These are phyloP conservation scores for Xylariaceae sp. DNA, from an alignment of 2,329 filamentous ascomycete species.

Conservation along the genomic window DNA sequence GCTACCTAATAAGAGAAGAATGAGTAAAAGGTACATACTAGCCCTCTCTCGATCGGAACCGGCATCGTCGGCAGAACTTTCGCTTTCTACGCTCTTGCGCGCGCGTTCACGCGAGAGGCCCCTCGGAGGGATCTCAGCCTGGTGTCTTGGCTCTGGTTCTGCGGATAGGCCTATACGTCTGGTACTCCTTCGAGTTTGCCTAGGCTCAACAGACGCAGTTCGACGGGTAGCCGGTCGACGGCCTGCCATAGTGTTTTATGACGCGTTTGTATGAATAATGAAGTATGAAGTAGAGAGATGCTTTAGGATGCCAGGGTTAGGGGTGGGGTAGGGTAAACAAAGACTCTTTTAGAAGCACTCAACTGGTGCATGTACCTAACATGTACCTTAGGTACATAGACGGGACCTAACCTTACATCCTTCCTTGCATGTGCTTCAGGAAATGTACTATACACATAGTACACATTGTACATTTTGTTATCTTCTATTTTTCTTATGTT, in stretches of 20 bases:
- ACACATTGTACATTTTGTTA: too few relatives aligned
- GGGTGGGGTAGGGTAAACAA: neutral
- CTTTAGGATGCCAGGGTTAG: too few relatives aligned
- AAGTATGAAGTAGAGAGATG: too few relatives aligned
- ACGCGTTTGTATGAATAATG: neutral
- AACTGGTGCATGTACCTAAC: too few relatives aligned
- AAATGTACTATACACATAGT: too few relatives aligned
- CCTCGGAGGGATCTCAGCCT: constrained; percentile 20
- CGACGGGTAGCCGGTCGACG: constrained; percentile 23
- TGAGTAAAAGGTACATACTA: constrained; percentile 11
- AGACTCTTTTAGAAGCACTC: too few relatives aligned
- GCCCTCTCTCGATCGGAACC: constrained; percentile 11
- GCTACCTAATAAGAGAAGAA: neutral
- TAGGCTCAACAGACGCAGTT: constrained; percentile 24
- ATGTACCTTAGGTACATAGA: too few relatives aligned
- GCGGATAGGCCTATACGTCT: constrained; percentile 17
- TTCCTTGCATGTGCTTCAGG: too few relatives aligned
- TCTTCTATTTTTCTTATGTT: too few relatives aligned
- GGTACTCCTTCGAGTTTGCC: constrained; percentile 27
- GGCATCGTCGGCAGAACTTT: constrained; percentile 11
- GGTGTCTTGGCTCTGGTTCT: constrained; percentile 9
- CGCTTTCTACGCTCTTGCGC: constrained; percentile 27
- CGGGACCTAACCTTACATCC: too few relatives aligned
- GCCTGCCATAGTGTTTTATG: constrained; percentile 22
- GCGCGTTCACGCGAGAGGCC: constrained; percentile 23